Evolutionary conservation across 208 protist genomes (phyloP), one percentile per base, ranked within the genome.

Genomic region (Porcisia deanei): DNA sequence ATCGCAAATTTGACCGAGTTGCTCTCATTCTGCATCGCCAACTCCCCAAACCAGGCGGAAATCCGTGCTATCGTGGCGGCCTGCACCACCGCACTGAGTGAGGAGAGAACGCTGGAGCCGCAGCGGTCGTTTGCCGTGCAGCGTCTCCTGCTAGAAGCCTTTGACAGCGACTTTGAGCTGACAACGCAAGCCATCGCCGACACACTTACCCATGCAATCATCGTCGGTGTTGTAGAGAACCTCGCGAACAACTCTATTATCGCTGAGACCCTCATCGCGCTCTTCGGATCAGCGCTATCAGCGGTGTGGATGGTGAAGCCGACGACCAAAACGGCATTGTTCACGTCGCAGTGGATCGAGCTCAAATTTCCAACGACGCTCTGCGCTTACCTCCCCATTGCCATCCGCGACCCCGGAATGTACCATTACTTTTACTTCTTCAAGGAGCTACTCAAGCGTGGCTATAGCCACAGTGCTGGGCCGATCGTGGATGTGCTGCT

Each of bases 351-450:
- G 43, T 94, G 88, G 85, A 87, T 92, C 57, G 52, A 72, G 30
- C 74, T 82, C 9, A 20, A 58, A 43, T 90, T 94, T 61, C 72
- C 82, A 22, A 43, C 81, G 16, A 75, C 73, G 34, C 68, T 91
- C 10, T 79, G 74, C 54, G 82, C 80, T 9, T 71, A 84, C 47
- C 63, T 88, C 34, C 57, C 66, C 2, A 75, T 72, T 20, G 88
- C 85, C 5, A 79, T 92, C 18, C 60, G 66, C 34, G 72, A 83
- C 14, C 71, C 73, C 3, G 58, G 67, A n/a, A 65, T 80, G 67
- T 85, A 92, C 69, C 81, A 87, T 63, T 92, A 91, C 81, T 94
- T 92, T 67, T 87, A 89, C 76, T 90, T 94, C 61, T 79, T 88
- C 37, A 83, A 86, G 57, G 90, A 91, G 73, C 52, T 94, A 57